Base-by-base conservation (phyloP, 192 early-diverging fungal species). In the Cladochytrium replicatum region DNA sequence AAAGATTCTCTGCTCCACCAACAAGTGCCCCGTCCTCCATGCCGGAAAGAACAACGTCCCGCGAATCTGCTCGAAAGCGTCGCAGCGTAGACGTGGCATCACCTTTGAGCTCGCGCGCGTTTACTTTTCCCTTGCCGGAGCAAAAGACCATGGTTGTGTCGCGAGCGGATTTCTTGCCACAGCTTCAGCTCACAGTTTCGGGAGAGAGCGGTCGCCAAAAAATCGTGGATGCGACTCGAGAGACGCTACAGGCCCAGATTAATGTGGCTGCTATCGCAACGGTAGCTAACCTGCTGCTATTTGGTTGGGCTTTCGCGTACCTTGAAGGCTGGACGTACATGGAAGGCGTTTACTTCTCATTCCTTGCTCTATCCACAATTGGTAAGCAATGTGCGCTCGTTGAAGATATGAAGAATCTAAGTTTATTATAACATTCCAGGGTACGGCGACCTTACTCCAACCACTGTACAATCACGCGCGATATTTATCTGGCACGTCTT, bases 401-500 rank as follows among this genome's bases (percentile, higher is more conserved):
- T 29, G 9, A n/a, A 42, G 38, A 11, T 44, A 11, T 13, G 8
- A 9, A 44, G 9, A 28, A 13, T 11, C 19, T 13, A 8, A 11
- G 43, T 17, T 11, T 28, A 11, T 44, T 44, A 44, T 44, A 28
- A 11, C 31, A 8, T 44, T 44, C 31, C 9, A 27, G 55, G 58
- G 30, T 58, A 61, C 44, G 73, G 73, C 23, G 73, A 75, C 42
- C 72, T 67, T 32, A 24, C 34, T 7, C 52, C 63, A 2, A 29
- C 17, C 6, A 57, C 55, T 2, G 44, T 62, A 26, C 30, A 58
- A 17, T 38, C 53, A 15, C 58, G 67, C 11, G 48, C 66, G 11
- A 46, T 75, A 7, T 75, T 75, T 42, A 64, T 75, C 30, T 75
- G 73, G 73, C 68, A 53, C 34, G 58, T 67, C 5, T 67, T 66